Evolutionary conservation across 23 red algal species (phyloP), one percentile per base, ranked within the genome.

Genomic region (Cyanidium caldarium): DNA sequence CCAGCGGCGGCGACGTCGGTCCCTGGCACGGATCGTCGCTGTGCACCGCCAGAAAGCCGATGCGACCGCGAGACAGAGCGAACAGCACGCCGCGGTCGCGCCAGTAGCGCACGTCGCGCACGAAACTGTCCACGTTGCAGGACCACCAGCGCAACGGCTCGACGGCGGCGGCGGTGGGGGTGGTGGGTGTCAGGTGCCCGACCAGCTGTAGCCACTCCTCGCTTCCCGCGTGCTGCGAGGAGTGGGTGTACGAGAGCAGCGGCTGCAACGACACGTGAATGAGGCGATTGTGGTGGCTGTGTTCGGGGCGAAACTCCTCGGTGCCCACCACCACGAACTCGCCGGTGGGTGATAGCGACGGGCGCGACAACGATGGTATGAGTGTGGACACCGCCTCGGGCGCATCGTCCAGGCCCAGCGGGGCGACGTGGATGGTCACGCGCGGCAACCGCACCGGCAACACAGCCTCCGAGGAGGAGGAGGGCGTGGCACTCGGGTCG

Each of bases 111-210:
- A 61, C 5, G 21, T 61, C 51, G 10, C 21, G 51, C 13, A 61
- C 13, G 23, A 25, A 25, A 28, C 21, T 28, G 23, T 61, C 21
- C 10, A 61, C 7, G 10, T 7, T 5, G 51, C 51, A 61, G 13
- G 51, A 7, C 51, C 51, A 61, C 51, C 51, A 61, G n/a, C 31
- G 51, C n/a, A 28, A 61, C 31, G 51, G 19, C 51, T 61, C 51
- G 31, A n/a, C 13, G 13, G 41, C 5, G 19, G 10, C 3, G n/a
- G 10, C 51, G 7, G 19, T 61, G 10, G 19, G 7, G 7, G 13
- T 25, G 31, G 10, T 16, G 31, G 21, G n/a, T 25, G 7, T 61
- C 10, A 10, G 19, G 51, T 10, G 10, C 10, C n/a, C 51, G 10
- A 5, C 51, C 23, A 44, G 40, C 5, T 61, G 51, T n/a, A n/a